A percentile compares a stretch with the other conserved stretches of the same genome.
Conservation (phyloP, 2,329 filamentous ascomycete species). For the Penicillium nordicum region DNA sequence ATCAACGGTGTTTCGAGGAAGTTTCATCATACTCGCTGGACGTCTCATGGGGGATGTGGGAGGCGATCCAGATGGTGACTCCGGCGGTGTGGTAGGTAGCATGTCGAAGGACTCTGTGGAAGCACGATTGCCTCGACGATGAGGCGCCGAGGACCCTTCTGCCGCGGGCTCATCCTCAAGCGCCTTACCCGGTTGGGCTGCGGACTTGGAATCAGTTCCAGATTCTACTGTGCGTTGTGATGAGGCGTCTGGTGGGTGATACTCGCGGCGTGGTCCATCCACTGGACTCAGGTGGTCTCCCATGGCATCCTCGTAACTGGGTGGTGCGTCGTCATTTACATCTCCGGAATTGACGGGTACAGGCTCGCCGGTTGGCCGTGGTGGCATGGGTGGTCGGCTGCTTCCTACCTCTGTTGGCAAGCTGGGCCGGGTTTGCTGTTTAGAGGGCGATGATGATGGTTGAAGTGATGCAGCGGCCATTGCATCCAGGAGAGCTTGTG, state of each 20-base stretch:
- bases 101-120: constrained; percentile 41
- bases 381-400: constrained; percentile 40
- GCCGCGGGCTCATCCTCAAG: constrained; percentile 26
- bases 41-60: constrained; percentile 30
- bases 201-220: constrained; percentile 38
- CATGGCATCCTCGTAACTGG: constrained; percentile 91
- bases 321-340: constrained; percentile 70
- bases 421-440: constrained; percentile 17
- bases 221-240: constrained; percentile 29
- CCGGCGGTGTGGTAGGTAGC: constrained; percentile 37
- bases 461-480: constrained; percentile 42
- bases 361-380: constrained; percentile 33
- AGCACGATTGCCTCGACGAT: constrained; percentile 23
- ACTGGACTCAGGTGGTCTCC: constrained; percentile 73
- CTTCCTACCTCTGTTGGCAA: constrained; percentile 21
- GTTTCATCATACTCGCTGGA: constrained; percentile 34
- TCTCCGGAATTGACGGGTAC: constrained; percentile 24
- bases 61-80: constrained; percentile 35
- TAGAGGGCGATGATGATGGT: constrained; percentile 18
- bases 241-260: constrained; percentile 43
- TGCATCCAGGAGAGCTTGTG: constrained; percentile 68
- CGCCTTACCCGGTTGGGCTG: constrained; percentile 31
- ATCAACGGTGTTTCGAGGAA: constrained; percentile 22
- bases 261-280: constrained; percentile 61
- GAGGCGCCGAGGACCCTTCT: constrained; percentile 22